Base-by-base conservation (phyloP, 2,329 filamentous ascomycete genomes). In the Penicillium glabrum region DNA sequence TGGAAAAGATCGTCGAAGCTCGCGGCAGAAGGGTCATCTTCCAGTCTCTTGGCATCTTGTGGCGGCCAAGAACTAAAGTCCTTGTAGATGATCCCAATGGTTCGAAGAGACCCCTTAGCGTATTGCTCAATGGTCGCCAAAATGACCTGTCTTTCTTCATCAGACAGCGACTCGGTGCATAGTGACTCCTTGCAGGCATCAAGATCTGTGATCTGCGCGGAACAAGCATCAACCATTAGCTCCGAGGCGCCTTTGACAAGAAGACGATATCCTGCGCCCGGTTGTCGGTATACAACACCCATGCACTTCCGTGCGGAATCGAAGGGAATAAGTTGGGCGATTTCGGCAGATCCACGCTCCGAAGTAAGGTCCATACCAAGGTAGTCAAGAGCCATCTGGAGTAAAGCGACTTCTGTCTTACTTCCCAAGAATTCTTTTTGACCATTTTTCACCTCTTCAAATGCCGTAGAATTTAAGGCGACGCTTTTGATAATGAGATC, bases 351-450 rank as follows among this genome's bases (percentile, higher is more conserved):
- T 6, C 79, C 76, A 46, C 89, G 85, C 67, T 89, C 82, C 64
- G 88, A 83, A 45, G 79, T 79, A 16, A 91, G 80, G 3, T 85
- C 83, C 84, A 91, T 87, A 16, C 81, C 86, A 6, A 91, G 79
- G 67, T 88, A 79, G 50, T 87, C 83, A 48, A 82, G 82, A 14
- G 87, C 88, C 65, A 90, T 84, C 26, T 86, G 83, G n/a, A 92
- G 80, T 55, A 91, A 75, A 3, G 89, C 88, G 5, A 88, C 89
- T 70, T 91, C 89, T 0, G 89, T 91, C 79, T 91, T 91, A 67
- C 88, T 90, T 46, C 89, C 89, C 62, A 91, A 87, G 58, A 89
- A 91, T 1, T 83, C 84, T 61, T 80, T 80, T 51, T 81, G 74
- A 14, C 88, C 87, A 33, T 89, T 83, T n/a, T 86, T 83, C 21